phyloP scores from a whole-genome alignment of 441 rosid genomes.

The Populus hybrid region DNA sequence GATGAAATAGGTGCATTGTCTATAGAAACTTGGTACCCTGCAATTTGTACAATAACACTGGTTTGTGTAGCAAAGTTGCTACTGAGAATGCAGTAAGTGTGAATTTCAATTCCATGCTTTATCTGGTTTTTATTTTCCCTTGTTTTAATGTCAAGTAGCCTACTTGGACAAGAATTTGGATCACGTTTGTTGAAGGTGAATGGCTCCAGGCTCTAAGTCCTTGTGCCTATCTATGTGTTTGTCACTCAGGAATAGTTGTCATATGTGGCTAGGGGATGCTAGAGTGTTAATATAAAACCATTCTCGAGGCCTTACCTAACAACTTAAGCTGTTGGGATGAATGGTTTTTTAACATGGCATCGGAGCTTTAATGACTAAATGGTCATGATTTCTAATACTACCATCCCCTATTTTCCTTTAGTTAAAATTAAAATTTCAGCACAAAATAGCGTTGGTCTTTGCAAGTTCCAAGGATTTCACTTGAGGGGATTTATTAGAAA shows the following conservation, averaged over 20 bases:
- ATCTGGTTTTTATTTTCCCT: background rate
- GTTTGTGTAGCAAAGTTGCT: background rate
- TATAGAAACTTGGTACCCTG: background rate
- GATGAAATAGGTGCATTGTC: background rate
- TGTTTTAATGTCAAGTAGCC: background rate
- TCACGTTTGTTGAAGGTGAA: background rate
- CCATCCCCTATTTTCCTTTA: too few species aligned
- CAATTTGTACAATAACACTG: background rate
- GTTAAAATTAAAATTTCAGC: too few species aligned
- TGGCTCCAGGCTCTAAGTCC: background rate
- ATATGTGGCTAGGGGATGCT: background rate
- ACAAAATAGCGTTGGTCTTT: too few species aligned
- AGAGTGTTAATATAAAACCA: too few species aligned
- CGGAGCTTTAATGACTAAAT: too few species aligned
- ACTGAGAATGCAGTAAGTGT: background rate
- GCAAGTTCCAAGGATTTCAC: too few species aligned
- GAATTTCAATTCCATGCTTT: background rate
- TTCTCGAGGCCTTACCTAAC: too few species aligned
- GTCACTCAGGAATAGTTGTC: background rate
- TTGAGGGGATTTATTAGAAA: too few species aligned
- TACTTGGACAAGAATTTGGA: background rate
- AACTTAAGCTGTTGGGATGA: too few species aligned
- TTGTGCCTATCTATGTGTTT: background rate
- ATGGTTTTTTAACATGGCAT: too few species aligned
- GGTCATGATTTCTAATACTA: too few species aligned